Conservation (phyloP, 805 yeast genomes). For the Kodamaea neixiangensis region DNA sequence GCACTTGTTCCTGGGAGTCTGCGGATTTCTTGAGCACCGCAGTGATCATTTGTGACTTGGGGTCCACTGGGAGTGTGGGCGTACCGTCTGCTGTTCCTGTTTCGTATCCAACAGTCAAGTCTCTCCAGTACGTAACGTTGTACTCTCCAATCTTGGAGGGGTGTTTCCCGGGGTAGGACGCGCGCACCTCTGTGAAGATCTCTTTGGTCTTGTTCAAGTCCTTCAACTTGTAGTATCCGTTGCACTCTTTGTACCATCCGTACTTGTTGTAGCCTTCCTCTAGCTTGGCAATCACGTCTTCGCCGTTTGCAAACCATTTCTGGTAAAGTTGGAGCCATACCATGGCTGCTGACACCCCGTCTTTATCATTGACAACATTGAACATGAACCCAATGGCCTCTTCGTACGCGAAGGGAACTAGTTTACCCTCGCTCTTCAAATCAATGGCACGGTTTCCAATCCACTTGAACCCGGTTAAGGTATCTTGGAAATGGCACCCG, state of each 20-base stretch:
- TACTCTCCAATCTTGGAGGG: constrained; percentile 62
- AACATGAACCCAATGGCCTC: constrained; percentile 98
- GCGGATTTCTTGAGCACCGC: constrained; percentile 39
- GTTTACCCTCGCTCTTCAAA: constrained; percentile 59
- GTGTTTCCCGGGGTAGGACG: constrained; percentile 18
- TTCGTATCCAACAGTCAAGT: constrained; percentile 80
- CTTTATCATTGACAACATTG: constrained; percentile 81
- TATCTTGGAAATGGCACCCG: constrained; percentile 70
- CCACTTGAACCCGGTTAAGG: constrained; percentile 97
- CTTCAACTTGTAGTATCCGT: constrained; percentile 78
- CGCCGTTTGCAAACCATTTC: constrained; percentile 45
- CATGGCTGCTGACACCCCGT: constrained; percentile 80
- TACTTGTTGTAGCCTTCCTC: constrained; percentile 59
- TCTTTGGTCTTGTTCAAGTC: constrained; percentile 50
- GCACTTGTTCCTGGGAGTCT: constrained; percentile 39
- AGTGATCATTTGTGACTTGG: constrained; percentile 85
- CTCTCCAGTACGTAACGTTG: constrained; percentile 69
- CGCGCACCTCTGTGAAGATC: constrained; percentile 58
- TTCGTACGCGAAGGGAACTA: constrained; percentile 88
- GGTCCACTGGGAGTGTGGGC: constrained; percentile 72
- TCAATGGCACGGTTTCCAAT: constrained; percentile 86
- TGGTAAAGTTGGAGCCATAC: constrained; percentile 73
- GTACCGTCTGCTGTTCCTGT: constrained; percentile 56
- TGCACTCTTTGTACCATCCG: constrained; percentile 83
- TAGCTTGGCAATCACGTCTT: constrained; percentile 51